phyloP scores from a whole-genome alignment of 108 stramenopile genomes.

The Nitzschia inconspicua region DNA sequence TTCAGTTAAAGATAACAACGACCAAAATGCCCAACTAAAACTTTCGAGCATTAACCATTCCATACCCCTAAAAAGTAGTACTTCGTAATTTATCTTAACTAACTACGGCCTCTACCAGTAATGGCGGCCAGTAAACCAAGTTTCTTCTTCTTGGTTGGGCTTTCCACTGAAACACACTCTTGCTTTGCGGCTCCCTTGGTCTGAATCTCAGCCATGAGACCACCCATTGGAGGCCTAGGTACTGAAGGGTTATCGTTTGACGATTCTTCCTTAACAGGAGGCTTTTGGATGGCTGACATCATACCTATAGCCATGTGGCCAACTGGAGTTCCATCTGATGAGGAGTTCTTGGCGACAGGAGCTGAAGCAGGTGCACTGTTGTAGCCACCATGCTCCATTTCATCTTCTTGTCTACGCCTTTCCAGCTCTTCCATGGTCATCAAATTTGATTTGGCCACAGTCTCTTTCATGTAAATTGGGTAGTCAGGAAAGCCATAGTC shows the following conservation, averaged over 20 bases:
- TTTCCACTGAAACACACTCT: neutral
- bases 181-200: neutral
- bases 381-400: conserved; percentile 14
- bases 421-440: conserved; percentile 29
- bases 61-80: no score
- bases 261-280: no score
- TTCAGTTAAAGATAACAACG: no score
- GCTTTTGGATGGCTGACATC: no score
- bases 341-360: no score
- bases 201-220: conserved; percentile 2
- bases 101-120: conserved; percentile 3
- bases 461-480: conserved; percentile 18
- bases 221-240: neutral
- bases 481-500: conserved; percentile 35
- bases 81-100: no score
- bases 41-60: no score
- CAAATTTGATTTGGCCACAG: conserved; percentile 24
- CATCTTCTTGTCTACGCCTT: conserved; percentile 19
- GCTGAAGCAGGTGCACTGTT: no score
- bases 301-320: no score
- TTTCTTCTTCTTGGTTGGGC: neutral
- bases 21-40: no score
- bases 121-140: conserved; percentile 9
- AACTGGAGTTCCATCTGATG: no score
- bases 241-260: no score